Base-by-base conservation (phyloP, 495 filamentous ascomycete genomes). In the Neurospora sp. region DNA sequence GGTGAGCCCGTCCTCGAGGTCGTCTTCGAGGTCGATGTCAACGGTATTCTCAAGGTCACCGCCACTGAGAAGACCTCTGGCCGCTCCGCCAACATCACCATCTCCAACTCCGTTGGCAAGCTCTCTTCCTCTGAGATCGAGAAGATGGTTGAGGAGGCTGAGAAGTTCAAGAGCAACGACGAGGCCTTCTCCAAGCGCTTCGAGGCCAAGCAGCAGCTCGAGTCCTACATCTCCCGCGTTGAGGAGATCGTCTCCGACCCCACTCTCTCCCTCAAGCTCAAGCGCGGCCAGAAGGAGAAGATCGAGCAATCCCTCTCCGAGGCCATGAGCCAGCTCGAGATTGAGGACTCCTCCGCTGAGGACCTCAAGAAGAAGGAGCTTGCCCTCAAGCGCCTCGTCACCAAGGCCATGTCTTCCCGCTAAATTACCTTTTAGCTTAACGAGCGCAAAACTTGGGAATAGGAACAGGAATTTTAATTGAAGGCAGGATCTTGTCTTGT, bases 351-450 rank as follows among this genome's bases (percentile, higher is more conserved):
- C 41, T 85, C 85, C 68, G 92, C 94, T 45, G 96, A 99, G 78
- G 96, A 99, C 82, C 87, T 99, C 73, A 98, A 96, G 92, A 98
- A 98, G 94, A 98, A 98, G 91, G 96, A 99, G 89, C 86, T 99
- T 71, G 96, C 94, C 71, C 88, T 99, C 69, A 99, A 99, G 94
- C 87, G 96, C 78, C 86, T 97, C 74, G 94, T 99, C 71, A 99
- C 96, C 80, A 98, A 98, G 89, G 95, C 94, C 77, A 96, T 96
- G 92, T 87, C 92, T 73, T 93, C 93, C 76, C 90, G 93, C 82
- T 96, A 92, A 89, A 85, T 61, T 77, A 69, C 71, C 45, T 75
- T 77, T 73, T 72, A 69, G 69, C 75, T 71, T 73, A 74, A 77
- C 76, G 72, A 61, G 74, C 75, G 78, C 53, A 75, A 75, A 69